Conservation (phyloP, 2,329 filamentous ascomycete genomes). For the Penicillium nordicum region DNA sequence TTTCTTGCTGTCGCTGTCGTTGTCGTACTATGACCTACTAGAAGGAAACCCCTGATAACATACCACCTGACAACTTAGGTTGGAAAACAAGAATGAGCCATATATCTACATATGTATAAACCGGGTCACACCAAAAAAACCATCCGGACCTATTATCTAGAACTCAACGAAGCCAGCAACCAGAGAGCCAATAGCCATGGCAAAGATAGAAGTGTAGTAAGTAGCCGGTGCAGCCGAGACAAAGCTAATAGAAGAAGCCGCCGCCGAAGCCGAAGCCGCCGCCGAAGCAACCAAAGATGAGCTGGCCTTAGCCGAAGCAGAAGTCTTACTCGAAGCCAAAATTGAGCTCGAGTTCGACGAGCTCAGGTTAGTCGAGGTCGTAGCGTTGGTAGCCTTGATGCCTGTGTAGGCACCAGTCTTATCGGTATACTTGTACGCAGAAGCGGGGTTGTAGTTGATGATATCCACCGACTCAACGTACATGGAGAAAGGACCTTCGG, state of each 20-base stretch:
- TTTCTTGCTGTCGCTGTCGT: no score
- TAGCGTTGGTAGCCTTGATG: slow-evolving; percentile 47
- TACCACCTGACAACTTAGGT: no score
- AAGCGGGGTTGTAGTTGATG: slow-evolving; percentile 56
- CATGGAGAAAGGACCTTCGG: slow-evolving; percentile 67
- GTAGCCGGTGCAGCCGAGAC: not conserved
- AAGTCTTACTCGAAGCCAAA: not conserved
- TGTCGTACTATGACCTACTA: no score
- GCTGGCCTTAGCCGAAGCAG: slow-evolving; percentile 1
- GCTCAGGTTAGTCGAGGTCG: slow-evolving; percentile 16
- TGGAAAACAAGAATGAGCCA: not conserved
- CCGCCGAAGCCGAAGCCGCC: not conserved
- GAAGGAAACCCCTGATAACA: no score
- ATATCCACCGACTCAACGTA: slow-evolving; percentile 62
- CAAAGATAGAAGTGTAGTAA: slow-evolving; percentile 14
- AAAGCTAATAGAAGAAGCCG: not conserved
- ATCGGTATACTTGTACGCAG: slow-evolving; percentile 64
- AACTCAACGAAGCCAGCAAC: not conserved
- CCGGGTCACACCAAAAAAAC: no score
- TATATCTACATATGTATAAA: not conserved
- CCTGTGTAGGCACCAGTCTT: slow-evolving; percentile 60
- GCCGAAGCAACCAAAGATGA: slow-evolving; percentile 17
- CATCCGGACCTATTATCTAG: not conserved
- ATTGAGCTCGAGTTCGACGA: slow-evolving; percentile 17
- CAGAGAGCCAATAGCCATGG: not conserved